A percentile compares a stretch with the other conserved stretches of the same genome.
These are phyloP conservation scores for Fibroporia radiculosa DNA, from an alignment of 768 basidiomycete species.

Conservation along the genomic window DNA sequence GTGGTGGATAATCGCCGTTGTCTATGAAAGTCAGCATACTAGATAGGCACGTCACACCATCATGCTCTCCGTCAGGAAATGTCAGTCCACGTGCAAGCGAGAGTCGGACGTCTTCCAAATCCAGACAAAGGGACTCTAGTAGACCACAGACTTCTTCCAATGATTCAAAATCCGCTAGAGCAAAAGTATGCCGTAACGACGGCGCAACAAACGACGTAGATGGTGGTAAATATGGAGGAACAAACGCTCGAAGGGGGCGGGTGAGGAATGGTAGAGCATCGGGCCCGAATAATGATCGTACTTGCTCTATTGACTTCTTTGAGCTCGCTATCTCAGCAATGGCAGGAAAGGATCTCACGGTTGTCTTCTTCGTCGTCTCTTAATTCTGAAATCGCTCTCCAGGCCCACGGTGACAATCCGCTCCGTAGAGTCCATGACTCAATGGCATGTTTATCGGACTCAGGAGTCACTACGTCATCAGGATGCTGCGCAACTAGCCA, in stretches of 20 bases:
- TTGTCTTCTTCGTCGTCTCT: conserved; percentile 42
- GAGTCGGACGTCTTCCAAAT: conserved; percentile 68
- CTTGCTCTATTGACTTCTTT: conserved; percentile 23
- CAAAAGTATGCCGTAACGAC: conserved; percentile 35
- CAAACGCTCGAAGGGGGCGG: conserved; percentile 49
- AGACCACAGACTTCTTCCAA: conserved; percentile 70
- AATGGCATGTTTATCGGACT: conserved; percentile 23
- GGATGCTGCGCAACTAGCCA: conserved; percentile 38
- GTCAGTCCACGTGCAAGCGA: conserved; percentile 61
- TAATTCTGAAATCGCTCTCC: conserved; percentile 67
- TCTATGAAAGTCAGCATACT: conserved; percentile 71
- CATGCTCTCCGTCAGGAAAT: conserved; percentile 46
- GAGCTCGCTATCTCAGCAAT: not conserved
- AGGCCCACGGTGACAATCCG: conserved; percentile 67
- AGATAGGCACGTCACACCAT: conserved; percentile 48
- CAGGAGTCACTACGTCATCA: conserved; percentile 13
- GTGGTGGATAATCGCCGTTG: conserved; percentile 54
- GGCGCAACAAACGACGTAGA: conserved; percentile 32
- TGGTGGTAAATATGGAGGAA: conserved; percentile 41
- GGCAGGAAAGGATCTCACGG: conserved; percentile 30
- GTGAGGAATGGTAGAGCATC: conserved; percentile 59
- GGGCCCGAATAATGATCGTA: conserved; percentile 49
- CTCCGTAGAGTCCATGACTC: conserved; percentile 64
- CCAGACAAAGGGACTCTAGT: conserved; percentile 71
- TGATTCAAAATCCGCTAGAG: conserved; percentile 61